Conservation (phyloP, 164 flowering plant species). For the Vitis labrusca region DNA sequence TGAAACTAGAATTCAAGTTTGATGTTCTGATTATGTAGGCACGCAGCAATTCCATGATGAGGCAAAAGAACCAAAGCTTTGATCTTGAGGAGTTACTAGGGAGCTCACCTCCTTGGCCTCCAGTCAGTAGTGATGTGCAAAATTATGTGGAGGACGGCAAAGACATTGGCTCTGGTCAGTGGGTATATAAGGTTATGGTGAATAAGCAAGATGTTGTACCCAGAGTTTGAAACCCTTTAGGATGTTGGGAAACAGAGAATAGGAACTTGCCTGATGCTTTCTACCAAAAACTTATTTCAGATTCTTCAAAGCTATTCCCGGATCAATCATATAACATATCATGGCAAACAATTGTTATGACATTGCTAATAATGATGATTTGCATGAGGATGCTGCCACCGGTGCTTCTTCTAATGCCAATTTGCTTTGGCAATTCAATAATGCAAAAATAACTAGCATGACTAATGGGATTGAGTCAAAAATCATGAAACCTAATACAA, state of each 20-base stretch:
- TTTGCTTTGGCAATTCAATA: constrained; percentile 82
- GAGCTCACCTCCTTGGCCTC: constrained; percentile 79
- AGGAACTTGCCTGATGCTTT: constrained; percentile 39
- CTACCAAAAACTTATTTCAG: constrained; percentile 60
- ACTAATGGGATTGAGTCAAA: constrained; percentile 47
- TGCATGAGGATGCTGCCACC: constrained; percentile 82
- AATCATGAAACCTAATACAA: constrained; percentile 46
- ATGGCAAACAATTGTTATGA: constrained; percentile 42
- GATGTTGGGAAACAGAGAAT: constrained; percentile 56
- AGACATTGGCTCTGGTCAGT: constrained; percentile 62
- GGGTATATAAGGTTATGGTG: constrained; percentile 97
- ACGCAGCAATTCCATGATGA: constrained; percentile 32
- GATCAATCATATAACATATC: constrained; percentile 45
- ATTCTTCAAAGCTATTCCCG: constrained; percentile 44
- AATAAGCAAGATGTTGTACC: constrained; percentile 64
- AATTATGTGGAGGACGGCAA: constrained; percentile 53
- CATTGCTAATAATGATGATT: constrained; percentile 46
- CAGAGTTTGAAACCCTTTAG: constrained; percentile 35
- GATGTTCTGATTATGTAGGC: constrained; percentile 32
- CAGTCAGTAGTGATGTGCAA: constrained; percentile 41
- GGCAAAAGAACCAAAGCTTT: constrained; percentile 57
- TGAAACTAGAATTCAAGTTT: not conserved
- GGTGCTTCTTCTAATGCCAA: constrained; percentile 93
- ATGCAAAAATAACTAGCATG: constrained; percentile 46
- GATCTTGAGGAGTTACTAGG: constrained; percentile 68